Base-by-base conservation (phyloP, 73 alveolate species). In the Paramecium biaurelia region DNA sequence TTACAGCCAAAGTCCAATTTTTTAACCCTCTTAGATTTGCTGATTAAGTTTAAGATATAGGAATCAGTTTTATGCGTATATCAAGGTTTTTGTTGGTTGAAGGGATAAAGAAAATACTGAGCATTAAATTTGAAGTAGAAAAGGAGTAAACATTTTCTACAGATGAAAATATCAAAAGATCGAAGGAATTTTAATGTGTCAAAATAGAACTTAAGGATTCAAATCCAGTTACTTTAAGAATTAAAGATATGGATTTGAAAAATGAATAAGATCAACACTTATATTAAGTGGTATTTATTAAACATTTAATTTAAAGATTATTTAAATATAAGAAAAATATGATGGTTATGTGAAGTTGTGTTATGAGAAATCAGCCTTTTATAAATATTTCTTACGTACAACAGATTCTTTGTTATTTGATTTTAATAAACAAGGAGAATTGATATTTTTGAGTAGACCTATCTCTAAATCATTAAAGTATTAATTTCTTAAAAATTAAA, bases 281-380 rank as follows among this genome's bases (percentile, higher is more conserved):
- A 12, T 45, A 24, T 34, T 79, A 1, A 43, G 70, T n/a, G 28
- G 72, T 79, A 79, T 10, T 18, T 15, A n/a, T 32, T 2, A 15
- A 34, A 37, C 2, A 11, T 7, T 4, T 23, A 14, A 7, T 35
- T 0, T 4, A n/a, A 5, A 74, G 87, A 74, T 74, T 1, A 23
- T 79, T 43, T 5, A 45, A 79, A 79, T 24, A 8, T 24, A 42
- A 79, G 90, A 79, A 24, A 79, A 47, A 45, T 79, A 79, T 18
- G 90, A 79, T 79, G 90, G 76, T 43, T 79, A 79, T 79, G 90
- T 79, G 26, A 79, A 79, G 15, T 79, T 79, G 56, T 79, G 90
- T 21, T 79, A 79, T 79, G 90, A 79, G 24, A 79, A 79, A 20
- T 79, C 90, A 7, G 90, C 90, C 2, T 79, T 79, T 45, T 79